Evolutionary conservation across 2,329 filamentous ascomycete genomes (phyloP).

Genomic region (Seiridium cupressi): DNA sequence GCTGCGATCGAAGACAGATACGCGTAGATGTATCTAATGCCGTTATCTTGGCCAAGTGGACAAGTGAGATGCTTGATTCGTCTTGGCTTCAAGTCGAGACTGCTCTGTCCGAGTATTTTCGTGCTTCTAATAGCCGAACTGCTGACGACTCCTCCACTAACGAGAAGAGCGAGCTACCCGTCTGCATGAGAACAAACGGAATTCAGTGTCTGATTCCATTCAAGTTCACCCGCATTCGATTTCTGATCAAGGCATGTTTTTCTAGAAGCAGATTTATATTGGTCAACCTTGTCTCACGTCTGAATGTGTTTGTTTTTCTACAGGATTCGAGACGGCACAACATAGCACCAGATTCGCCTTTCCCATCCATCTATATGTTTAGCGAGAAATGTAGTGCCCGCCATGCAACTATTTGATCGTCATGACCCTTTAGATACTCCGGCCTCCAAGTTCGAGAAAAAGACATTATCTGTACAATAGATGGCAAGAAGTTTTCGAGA

Average conservation of each 20-base stretch:
- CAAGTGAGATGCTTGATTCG: too few species aligned
- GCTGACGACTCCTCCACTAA: too few species aligned
- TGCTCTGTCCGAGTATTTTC: too few species aligned
- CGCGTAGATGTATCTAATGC: too few species aligned
- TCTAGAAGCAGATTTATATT: background rate
- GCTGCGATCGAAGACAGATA: too few species aligned
- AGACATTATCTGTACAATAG: conserved; percentile 6
- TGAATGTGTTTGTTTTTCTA: background rate
- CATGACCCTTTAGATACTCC: conserved; percentile 7
- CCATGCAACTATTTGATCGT: conserved; percentile 4
- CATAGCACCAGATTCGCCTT: background rate
- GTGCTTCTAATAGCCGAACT: too few species aligned
- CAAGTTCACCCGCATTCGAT: too few species aligned
- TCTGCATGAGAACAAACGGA: too few species aligned
- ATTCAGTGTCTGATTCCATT: too few species aligned
- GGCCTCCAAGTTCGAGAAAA: conserved; percentile 4
- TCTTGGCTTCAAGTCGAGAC: too few species aligned
- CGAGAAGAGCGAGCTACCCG: too few species aligned
- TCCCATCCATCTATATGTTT: conserved; percentile 2
- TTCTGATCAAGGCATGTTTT: background rate
- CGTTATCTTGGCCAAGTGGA: too few species aligned
- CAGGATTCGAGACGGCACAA: background rate
- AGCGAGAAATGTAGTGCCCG: background rate
- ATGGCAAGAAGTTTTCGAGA: background rate
- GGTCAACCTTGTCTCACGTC: background rate